A percentile compares a stretch with the other conserved stretches of the same genome.
These are phyloP conservation scores for Clonostachys rhizophaga DNA, from an alignment of 2,329 filamentous ascomycete species.

Conservation along the genomic window DNA sequence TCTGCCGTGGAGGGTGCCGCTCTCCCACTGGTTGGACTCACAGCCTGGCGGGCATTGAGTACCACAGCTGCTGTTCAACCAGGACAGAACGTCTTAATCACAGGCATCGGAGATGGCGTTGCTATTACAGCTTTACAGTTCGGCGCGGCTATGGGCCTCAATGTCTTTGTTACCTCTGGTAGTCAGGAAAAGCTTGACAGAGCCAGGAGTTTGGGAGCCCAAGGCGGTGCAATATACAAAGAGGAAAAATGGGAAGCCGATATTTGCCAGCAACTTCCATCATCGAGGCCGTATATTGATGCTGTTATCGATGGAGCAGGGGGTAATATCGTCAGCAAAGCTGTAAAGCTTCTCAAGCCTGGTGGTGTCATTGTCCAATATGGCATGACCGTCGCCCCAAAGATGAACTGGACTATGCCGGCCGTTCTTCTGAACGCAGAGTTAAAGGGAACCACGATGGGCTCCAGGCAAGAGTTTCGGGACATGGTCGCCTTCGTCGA, in stretches of 20 bases:
- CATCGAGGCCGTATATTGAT: conserved; percentile 67
- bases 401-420: conserved; percentile 81
- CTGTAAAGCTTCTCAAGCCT: conserved; percentile 64
- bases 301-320: conserved; percentile 89
- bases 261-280: conserved; percentile 56
- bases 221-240: conserved; percentile 79
- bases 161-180: conserved; percentile 78
- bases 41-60: conserved; percentile 81
- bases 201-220: conserved; percentile 69
- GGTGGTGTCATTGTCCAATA: conserved; percentile 85
- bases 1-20: conserved; percentile 73
- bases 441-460: conserved; percentile 84
- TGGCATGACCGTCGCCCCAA: conserved; percentile 84
- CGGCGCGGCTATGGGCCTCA: conserved; percentile 66
- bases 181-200: conserved; percentile 70
- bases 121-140: conserved; percentile 80
- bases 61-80: conserved; percentile 65
- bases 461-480: conserved; percentile 81
- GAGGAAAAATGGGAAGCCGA: conserved; percentile 77
- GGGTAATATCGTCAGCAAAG: conserved; percentile 72
- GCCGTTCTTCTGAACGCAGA: conserved; percentile 87
- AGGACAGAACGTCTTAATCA: conserved; percentile 76
- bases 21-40: conserved; percentile 79
- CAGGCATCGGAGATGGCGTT: conserved; percentile 90
- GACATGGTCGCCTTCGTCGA: conserved; percentile 85